Conservation (phyloP, 176 grass and related monocot species). For the Hordeum marinum region DNA sequence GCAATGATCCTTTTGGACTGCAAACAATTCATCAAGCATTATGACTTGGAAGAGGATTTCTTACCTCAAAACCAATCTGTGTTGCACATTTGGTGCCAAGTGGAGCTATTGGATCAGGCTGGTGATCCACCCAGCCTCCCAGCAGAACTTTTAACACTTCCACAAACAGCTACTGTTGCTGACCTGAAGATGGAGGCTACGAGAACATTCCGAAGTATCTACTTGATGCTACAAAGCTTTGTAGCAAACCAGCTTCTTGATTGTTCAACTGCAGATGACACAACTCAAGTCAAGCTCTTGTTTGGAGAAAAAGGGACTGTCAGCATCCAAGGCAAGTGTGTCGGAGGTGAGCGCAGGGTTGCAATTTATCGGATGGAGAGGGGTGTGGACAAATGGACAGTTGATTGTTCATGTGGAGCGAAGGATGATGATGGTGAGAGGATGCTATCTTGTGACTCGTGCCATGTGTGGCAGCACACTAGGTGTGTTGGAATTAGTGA, state of each 20-base stretch:
- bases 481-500: slow-evolving; percentile 72
- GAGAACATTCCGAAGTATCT: slow-evolving; percentile 48
- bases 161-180: slow-evolving; percentile 45
- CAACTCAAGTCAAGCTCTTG: slow-evolving; percentile 52
- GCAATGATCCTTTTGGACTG: slow-evolving; percentile 52
- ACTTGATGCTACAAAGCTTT: slow-evolving; percentile 56
- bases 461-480: slow-evolving; percentile 75
- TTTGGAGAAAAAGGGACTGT: slow-evolving; percentile 34
- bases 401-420: slow-evolving; percentile 67
- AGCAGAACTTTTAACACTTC: slow-evolving; percentile 45
- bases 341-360: slow-evolving; percentile 23
- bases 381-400: slow-evolving; percentile 62
- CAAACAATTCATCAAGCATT: slow-evolving; percentile 78
- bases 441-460: slow-evolving; percentile 78
- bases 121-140: slow-evolving; percentile 39
- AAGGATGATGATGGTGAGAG: slow-evolving; percentile 78
- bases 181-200: slow-evolving; percentile 55
- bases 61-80: slow-evolving; percentile 31
- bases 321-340: slow-evolving; percentile 35
- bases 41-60: slow-evolving; percentile 37
- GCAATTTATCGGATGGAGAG: slow-evolving; percentile 59
- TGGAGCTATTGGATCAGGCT: slow-evolving; percentile 34
- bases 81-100: slow-evolving; percentile 54
- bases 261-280: slow-evolving; percentile 29
- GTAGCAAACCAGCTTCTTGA: slow-evolving; percentile 52